These are phyloP conservation scores for Boletus speciosus DNA, from an alignment of 768 basidiomycete species.

Conservation along the genomic window DNA sequence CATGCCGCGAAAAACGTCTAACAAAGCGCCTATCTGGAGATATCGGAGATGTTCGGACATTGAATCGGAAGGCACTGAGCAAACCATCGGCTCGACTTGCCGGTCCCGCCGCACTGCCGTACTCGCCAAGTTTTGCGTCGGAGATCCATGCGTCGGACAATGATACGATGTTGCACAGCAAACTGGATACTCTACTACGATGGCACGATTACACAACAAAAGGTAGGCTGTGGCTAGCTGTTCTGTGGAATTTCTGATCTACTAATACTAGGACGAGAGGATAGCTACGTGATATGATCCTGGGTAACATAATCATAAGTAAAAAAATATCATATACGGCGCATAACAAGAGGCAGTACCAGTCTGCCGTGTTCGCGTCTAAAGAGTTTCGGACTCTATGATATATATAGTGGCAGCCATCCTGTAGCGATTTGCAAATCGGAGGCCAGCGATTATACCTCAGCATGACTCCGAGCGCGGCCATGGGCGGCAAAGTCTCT, in stretches of 20 bases:
- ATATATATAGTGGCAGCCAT: not conserved
- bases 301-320: constrained; percentile 12
- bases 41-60: no score
- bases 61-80: no score
- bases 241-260: constrained; percentile 9
- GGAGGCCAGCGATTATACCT: not conserved
- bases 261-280: not conserved
- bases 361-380: not conserved
- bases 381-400: not conserved
- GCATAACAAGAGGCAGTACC: constrained; percentile 11
- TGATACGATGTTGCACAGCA: not conserved
- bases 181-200: not conserved
- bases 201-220: not conserved
- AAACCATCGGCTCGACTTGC: no score
- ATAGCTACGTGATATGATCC: constrained; percentile 4
- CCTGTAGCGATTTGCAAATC: constrained; percentile 3
- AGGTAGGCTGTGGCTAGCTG: not conserved
- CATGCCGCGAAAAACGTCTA: no score
- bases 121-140: no score
- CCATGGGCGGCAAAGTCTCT: constrained; percentile 25
- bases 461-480: not conserved
- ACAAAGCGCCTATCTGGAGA: no score
- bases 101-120: no score
- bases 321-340: not conserved
- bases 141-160: no score